These are phyloP conservation scores for Periconia sp. DNA, from an alignment of 2,329 filamentous ascomycete species.

Conservation along the genomic window DNA sequence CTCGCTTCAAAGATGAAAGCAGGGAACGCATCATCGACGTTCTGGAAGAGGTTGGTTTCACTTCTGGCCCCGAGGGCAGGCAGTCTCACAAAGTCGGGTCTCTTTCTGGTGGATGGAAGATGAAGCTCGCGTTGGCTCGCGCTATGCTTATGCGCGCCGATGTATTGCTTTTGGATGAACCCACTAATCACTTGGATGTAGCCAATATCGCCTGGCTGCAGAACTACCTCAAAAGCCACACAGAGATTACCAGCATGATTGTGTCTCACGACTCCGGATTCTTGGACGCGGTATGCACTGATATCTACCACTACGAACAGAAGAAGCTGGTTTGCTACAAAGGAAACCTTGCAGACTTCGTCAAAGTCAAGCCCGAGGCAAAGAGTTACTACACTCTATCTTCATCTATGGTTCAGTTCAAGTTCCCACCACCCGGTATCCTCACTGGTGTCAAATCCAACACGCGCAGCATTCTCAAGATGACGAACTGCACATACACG, in stretches of 20 bases:
- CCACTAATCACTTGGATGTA: constrained; percentile 97
- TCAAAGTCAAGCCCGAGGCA: constrained; percentile 86
- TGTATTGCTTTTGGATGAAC: constrained; percentile 94
- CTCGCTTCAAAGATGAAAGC: constrained; percentile 77
- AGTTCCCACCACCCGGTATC: constrained; percentile 95
- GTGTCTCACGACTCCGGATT: constrained; percentile 98
- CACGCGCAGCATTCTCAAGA: constrained; percentile 91
- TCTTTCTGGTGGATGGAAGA: constrained; percentile 98
- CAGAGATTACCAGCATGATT: constrained; percentile 94
- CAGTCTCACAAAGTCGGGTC: constrained; percentile 91
- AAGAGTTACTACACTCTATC: constrained; percentile 98
- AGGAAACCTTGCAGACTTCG: constrained; percentile 81
- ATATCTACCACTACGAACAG: constrained; percentile 98
- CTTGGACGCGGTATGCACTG: constrained; percentile 94
- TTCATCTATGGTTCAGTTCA: constrained; percentile 87
- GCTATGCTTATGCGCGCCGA: constrained; percentile 98
- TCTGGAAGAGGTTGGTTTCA: constrained; percentile 91
- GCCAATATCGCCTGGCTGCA: constrained; percentile 95
- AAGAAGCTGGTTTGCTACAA: constrained; percentile 92
- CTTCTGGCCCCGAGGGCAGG: constrained; percentile 80
- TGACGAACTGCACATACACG: constrained; percentile 88
- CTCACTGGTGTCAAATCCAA: constrained; percentile 92
- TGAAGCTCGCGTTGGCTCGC: constrained; percentile 95
- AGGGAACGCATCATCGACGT: constrained; percentile 80
- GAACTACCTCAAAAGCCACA: constrained; percentile 92